These are phyloP conservation scores for Ambrosia trifida DNA, from an alignment of 129 eudicot species.

Conservation along the genomic window DNA sequence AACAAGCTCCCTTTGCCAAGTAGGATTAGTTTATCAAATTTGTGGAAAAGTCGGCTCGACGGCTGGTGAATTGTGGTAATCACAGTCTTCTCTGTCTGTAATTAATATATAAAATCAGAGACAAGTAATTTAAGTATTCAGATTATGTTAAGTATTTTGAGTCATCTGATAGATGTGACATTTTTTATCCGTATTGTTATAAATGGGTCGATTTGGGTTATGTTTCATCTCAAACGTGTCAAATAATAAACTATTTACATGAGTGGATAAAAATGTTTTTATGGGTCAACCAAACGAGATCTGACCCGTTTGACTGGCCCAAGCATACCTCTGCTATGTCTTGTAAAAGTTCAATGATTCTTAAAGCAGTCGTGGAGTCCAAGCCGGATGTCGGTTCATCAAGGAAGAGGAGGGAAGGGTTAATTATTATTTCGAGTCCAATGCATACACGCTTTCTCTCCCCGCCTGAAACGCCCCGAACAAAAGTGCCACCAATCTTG, in stretches of 20 bases:
- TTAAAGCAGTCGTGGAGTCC: conserved; percentile 93
- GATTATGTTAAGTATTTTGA: background rate
- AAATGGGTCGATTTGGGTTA: background rate
- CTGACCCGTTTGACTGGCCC: background rate
- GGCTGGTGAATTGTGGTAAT: conserved; percentile 97
- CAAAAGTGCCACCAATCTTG: conserved; percentile 95
- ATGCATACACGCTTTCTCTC: conserved; percentile 95
- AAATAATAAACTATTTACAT: background rate
- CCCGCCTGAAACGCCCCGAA: conserved; percentile 95
- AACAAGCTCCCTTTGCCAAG: conserved; percentile 84
- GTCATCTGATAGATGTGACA: background rate
- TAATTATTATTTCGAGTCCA: conserved; percentile 83
- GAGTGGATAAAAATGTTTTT: background rate
- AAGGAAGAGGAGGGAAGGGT: conserved; percentile 84
- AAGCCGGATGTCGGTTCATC: conserved; percentile 99
- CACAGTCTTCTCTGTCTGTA: conserved; percentile 86
- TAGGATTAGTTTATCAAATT: conserved; percentile 85
- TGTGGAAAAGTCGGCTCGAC: conserved; percentile 92
- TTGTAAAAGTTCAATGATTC: conserved; percentile 66
- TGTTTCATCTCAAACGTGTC: conserved; percentile 1
- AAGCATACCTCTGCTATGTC: conserved; percentile 82
- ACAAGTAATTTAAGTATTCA: background rate
- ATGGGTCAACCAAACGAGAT: background rate
- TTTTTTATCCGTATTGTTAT: background rate
- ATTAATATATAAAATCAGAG: background rate